A percentile compares a stretch with the other conserved stretches of the same genome.
Conservation (phyloP, 352 stramenopile species). For the Saprolegnia parasitica region DNA sequence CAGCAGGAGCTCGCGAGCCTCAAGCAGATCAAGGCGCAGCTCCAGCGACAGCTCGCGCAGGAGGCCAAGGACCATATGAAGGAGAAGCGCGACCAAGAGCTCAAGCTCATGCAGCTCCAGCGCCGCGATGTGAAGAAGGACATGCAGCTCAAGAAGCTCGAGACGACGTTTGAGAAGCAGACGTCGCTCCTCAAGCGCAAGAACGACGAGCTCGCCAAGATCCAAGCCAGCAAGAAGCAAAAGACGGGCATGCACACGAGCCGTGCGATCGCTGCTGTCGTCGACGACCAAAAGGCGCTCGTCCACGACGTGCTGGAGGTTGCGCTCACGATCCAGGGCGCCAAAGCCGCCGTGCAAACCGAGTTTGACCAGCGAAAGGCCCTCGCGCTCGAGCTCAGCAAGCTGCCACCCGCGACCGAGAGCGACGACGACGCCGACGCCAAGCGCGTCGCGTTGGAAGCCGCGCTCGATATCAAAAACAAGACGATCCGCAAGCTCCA, state of each 20-base stretch:
- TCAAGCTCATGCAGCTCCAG: slow-evolving; percentile 51
- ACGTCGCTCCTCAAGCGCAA: slow-evolving; percentile 54
- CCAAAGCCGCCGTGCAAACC: slow-evolving; percentile 46
- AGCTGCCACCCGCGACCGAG: slow-evolving; percentile 29
- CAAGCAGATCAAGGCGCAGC: slow-evolving; percentile 41
- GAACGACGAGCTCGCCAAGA: slow-evolving; percentile 41
- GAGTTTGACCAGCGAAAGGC: slow-evolving; percentile 52
- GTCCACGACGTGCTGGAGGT: slow-evolving; percentile 43
- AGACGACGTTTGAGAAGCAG: slow-evolving; percentile 41
- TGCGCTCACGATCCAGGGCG: slow-evolving; percentile 43
- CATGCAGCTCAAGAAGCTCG: slow-evolving; percentile 51
- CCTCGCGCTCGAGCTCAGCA: slow-evolving; percentile 43
- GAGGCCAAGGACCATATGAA: slow-evolving; percentile 42
- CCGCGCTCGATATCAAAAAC: slow-evolving; percentile 46
- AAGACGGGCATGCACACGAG: neutral
- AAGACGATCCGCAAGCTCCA: slow-evolving; percentile 55
- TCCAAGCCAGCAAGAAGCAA: slow-evolving; percentile 33
- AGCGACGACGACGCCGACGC: neutral
- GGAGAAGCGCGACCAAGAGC: slow-evolving; percentile 40
- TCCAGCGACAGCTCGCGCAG: slow-evolving; percentile 41
- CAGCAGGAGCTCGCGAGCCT: slow-evolving; percentile 46
- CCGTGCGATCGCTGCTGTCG: slow-evolving; percentile 18
- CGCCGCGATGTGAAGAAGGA: slow-evolving; percentile 56
- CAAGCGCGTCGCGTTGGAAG: slow-evolving; percentile 38
- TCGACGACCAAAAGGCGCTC: slow-evolving; percentile 32